These are phyloP conservation scores for Lolium rigidum DNA, from an alignment of 176 grass and related monocot genomes.

Conservation along the genomic window DNA sequence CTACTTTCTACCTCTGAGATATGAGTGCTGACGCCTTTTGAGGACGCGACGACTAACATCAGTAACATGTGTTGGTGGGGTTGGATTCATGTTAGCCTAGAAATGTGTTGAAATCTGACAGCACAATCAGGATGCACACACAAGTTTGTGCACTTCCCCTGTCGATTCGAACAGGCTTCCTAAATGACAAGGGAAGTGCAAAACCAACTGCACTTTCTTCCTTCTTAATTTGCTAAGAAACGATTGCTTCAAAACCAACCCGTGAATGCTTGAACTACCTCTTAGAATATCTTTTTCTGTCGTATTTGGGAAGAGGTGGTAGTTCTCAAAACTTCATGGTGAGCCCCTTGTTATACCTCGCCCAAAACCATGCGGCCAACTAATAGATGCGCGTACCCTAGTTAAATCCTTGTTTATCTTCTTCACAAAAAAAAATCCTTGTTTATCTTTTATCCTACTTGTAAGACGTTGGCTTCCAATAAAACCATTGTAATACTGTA, in stretches of 20 bases:
- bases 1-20: not conserved
- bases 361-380: not conserved
- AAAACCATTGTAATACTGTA: no score
- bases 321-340: not conserved
- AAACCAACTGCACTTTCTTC: not conserved
- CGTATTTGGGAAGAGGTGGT: not conserved
- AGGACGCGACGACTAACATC: not conserved
- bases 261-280: not conserved
- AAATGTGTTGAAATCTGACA: conserved; percentile 14
- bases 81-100: conserved; percentile 20
- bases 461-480: no score
- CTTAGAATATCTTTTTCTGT: not conserved
- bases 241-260: not conserved
- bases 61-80: conserved; percentile 4
- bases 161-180: not conserved
- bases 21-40: not conserved
- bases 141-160: not conserved
- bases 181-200: not conserved
- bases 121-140: not conserved
- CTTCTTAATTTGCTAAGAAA: not conserved
- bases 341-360: not conserved
- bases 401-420: no score
- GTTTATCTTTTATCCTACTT: no score
- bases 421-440: no score
- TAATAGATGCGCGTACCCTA: no score